Base-by-base conservation (phyloP, 2,329 filamentous ascomycete genomes). In the Aureobasidium leucospermi region DNA sequence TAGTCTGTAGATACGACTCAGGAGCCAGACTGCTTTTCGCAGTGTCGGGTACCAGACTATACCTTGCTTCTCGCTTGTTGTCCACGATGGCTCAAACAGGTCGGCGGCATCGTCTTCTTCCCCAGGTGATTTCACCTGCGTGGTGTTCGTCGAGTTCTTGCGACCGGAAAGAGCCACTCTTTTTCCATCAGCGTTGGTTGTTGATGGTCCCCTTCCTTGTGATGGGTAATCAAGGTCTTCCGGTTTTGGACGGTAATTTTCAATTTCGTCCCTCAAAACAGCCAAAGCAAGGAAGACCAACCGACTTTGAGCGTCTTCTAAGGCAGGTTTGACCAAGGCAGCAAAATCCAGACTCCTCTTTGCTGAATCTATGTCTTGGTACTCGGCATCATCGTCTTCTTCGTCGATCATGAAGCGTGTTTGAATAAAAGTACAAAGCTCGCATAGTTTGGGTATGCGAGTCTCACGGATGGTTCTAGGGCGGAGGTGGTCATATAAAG, bases 1-100 rank as follows among this genome's bases (percentile, higher is more conserved):
- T 42, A 88, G 79, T 8, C 85, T 79, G 69, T 88, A 88, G 64
- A 88, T 88, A 58, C 85, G 80, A 63, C 84, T 86, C 19, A 88
- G 77, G 3, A 88, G 75, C 81, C 84, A 86, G 29, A 88, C 84
- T 2, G 85, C 85, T 73, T 85, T 86, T 52, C 81, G 77, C 16
- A 88, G 72, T 0, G 85, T 87, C 1, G 85, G 85, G 67, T 88
- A 88, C 83, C 84, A 87, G 46, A 80, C 80, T 65, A 79, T 75
- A 64, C 60, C 46, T 63, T 63, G 41, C 43, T 62, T 49, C 23
- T 55, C 81, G 64, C 81, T 80, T n/a, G 16, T 38, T 56, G 76
- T 77, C 77, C 77, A 82, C 34, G 77, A 74, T 2, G 73, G 67
- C 60, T 79, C 77, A 57, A 70, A 71, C 34, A 75, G 72, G n/a